These are phyloP conservation scores for Saccharomyces hybrid DNA, from an alignment of 1,139 yeast genomes.

Conservation along the genomic window DNA sequence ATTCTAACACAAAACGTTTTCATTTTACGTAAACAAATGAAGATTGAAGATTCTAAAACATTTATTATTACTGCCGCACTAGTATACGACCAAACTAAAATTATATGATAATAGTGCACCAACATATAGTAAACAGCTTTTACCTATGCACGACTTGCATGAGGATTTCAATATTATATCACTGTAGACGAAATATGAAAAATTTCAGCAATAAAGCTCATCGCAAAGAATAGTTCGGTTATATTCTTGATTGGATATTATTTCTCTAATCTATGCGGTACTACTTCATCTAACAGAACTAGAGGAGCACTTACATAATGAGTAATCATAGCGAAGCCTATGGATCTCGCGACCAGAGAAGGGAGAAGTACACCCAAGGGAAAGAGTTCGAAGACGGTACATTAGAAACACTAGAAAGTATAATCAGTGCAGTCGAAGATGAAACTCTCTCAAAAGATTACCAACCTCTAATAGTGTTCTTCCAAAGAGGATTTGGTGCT, in stretches of 20 bases:
- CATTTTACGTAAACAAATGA: not conserved
- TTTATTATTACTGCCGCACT: not conserved
- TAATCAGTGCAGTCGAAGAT: conserved; percentile 17
- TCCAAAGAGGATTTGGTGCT: conserved; percentile 31
- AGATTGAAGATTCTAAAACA: not conserved
- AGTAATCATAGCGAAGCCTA: not conserved
- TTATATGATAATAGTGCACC: not conserved
- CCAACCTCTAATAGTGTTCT: conserved; percentile 29
- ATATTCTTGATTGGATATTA: not conserved
- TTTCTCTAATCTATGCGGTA: not conserved
- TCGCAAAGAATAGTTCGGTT: not conserved
- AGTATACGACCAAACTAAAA: not conserved
- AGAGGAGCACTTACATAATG: not conserved
- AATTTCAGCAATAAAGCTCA: not conserved
- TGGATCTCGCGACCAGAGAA: not conserved
- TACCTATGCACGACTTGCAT: not conserved
- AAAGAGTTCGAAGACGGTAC: conserved; percentile 24
- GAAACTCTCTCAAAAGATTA: conserved; percentile 22
- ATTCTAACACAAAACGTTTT: not conserved
- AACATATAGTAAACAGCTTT: not conserved
- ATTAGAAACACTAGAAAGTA: conserved; percentile 23
- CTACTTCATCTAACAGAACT: not conserved
- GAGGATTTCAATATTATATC: not conserved
- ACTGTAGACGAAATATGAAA: not conserved
- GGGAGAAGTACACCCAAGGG: conserved; percentile 9